Base-by-base conservation (phyloP, 2,329 filamentous ascomycete species). In the Huntiella savannae region DNA sequence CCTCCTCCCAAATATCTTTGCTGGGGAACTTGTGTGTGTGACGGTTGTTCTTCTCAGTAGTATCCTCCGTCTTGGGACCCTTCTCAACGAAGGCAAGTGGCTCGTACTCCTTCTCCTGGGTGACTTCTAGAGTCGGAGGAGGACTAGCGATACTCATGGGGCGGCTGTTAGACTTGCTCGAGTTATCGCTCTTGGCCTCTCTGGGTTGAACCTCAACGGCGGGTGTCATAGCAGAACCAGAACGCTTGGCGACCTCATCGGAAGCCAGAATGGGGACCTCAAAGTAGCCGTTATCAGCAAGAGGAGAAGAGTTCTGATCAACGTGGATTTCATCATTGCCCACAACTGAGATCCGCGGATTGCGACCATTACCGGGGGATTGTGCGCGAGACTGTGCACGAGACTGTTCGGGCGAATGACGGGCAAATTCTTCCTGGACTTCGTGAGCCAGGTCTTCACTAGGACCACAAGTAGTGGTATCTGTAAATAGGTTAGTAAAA, bases 1-100 rank as follows among this genome's bases (percentile, higher is more conserved):
- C 80, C 59, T 98, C 92, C 64, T 98, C 91, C 91, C 91, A 98
- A 36, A 96, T 75, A 59, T 98, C 91, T 59, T 87, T 82, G 60
- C 87, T 95, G 1, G 91, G 91, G 62, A 98, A 98, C 51, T 72
- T 62, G 50, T 80, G 79, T 52, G 75, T 73, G 50, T 70, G 64
- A 52, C 59, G 58, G 32, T 46, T 37, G 37, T 59, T 58, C 40
- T 57, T 47, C 35, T 63, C 55, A 6, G 59, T 55, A 32, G 59
- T 58, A 13, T 63, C 58, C 45, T 63, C 58, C 48, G 63, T 60
- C 13, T 55, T 53, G 15, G 58, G 53, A 19, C 69, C 63, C 46
- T 70, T 65, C 47, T 75, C 72, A 3, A 72, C 70, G 12, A 87
- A 33, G 4, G 37, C 43, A 3, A 98, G 66, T 1, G 91, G 91